phyloP scores from a whole-genome alignment of 352 stramenopile genomes.

The Stramenopiles sp. region DNA sequence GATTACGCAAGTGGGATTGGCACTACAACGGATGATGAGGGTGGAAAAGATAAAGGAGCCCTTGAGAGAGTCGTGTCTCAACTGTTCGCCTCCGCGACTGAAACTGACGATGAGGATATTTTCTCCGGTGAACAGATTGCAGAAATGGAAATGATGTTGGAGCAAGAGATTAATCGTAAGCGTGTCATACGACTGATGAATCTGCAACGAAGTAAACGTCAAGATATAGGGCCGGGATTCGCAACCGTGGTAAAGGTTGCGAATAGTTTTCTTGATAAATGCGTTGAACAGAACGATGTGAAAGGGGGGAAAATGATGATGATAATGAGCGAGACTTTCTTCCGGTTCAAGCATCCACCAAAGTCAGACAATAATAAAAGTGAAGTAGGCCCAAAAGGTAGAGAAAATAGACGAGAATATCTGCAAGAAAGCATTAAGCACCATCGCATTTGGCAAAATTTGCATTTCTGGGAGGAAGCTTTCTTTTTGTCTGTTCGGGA shows the following conservation, averaged over 20 bases:
- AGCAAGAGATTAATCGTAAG: not conserved
- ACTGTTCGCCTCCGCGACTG: too few relatives aligned
- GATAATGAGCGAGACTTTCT: not conserved
- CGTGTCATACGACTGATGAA: not conserved
- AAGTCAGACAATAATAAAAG: not conserved
- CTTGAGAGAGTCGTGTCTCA: not conserved
- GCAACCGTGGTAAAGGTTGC: not conserved
- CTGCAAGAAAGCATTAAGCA: not conserved
- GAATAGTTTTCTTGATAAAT: not conserved
- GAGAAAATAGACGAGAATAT: not conserved
- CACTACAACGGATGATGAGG: not conserved
- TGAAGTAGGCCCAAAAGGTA: not conserved
- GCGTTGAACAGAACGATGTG: slow-evolving; percentile 1
- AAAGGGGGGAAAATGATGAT: slow-evolving; percentile 3
- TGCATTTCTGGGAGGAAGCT: not conserved
- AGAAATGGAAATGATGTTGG: not conserved
- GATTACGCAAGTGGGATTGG: too few relatives aligned
- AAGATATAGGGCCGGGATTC: not conserved
- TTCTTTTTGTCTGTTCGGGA: not conserved
- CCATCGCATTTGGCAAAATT: not conserved
- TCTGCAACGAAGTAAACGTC: not conserved
- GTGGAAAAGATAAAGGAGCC: not conserved
- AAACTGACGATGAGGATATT: not conserved
- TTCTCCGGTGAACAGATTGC: not conserved
- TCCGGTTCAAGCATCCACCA: not conserved